Evolutionary conservation across 805 yeast species (phyloP).

Genomic region (Ogataea haglerorum): DNA sequence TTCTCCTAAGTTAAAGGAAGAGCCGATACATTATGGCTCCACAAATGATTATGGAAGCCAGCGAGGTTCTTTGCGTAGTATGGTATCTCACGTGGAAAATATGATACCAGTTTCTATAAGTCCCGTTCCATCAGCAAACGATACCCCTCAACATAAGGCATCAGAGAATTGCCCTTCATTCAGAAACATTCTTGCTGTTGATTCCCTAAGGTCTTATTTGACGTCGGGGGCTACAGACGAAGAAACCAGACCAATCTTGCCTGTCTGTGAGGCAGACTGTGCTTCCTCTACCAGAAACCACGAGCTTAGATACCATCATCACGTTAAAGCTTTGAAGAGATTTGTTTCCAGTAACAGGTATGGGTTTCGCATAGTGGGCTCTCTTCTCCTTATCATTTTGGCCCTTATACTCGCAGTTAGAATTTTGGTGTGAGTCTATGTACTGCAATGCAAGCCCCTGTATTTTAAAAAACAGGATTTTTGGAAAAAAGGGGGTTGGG

Average conservation of each 20-base stretch:
- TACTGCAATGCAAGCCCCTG: too few relatives aligned
- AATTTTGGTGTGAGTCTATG: too few relatives aligned
- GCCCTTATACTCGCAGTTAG: too few relatives aligned
- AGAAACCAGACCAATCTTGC: conserved; percentile 11
- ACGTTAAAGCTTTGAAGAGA: too few relatives aligned
- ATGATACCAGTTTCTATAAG: conserved; percentile 6
- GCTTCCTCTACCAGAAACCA: neutral
- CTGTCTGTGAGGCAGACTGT: conserved; percentile 11
- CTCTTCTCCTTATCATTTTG: too few relatives aligned
- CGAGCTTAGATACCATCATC: neutral
- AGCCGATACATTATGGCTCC: conserved; percentile 7
- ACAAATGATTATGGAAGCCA: neutral
- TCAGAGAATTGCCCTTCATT: conserved; percentile 8
- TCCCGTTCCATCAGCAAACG: conserved; percentile 1
- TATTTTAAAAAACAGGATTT: neutral
- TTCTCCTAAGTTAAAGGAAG: neutral
- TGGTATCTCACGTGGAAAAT: conserved; percentile 10
- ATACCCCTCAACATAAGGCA: neutral
- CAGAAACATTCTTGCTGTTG: conserved; percentile 12
- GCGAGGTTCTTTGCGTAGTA: conserved; percentile 13
- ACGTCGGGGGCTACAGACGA: conserved; percentile 14
- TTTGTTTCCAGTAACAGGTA: too few relatives aligned
- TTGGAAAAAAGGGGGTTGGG: conserved; percentile 1
- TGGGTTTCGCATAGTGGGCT: too few relatives aligned
- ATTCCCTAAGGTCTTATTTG: conserved; percentile 14